phyloP scores from a whole-genome alignment of 352 stramenopile genomes.

The Pythium guiyangense region DNA sequence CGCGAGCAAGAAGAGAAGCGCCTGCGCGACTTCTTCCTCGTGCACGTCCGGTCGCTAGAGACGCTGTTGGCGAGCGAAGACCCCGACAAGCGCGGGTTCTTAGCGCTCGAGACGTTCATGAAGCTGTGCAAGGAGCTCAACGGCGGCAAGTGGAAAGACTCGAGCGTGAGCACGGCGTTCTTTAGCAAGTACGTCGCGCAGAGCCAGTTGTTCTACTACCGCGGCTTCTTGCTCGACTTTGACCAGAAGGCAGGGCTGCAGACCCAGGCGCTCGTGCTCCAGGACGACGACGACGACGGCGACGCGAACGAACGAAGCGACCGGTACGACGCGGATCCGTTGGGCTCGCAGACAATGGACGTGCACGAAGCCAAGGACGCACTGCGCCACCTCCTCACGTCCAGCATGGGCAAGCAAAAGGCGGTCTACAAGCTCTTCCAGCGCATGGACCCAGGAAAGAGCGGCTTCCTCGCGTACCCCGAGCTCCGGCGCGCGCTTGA shows the following conservation, averaged over 20 bases:
- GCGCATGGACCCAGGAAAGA: constrained; percentile 49
- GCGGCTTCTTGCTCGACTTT: constrained; percentile 63
- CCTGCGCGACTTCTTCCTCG: constrained; percentile 37
- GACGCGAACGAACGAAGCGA: constrained; percentile 1
- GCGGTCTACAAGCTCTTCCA: constrained; percentile 59
- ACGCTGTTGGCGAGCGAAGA: constrained; percentile 31
- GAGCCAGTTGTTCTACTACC: constrained; percentile 54
- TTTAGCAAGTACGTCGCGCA: constrained; percentile 50
- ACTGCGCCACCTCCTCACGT: constrained; percentile 47
- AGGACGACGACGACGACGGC: constrained; percentile 38
- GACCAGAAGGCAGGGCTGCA: constrained; percentile 44
- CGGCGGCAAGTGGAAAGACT: constrained; percentile 29
- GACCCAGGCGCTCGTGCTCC: constrained; percentile 46
- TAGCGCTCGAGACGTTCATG: constrained; percentile 34
- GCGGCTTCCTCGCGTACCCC: constrained; percentile 45
- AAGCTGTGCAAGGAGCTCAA: constrained; percentile 36
- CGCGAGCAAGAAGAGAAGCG: constrained; percentile 29
- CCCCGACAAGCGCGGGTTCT: constrained; percentile 44
- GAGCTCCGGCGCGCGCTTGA: constrained; percentile 63
- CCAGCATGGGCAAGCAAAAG: constrained; percentile 35
- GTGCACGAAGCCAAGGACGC: constrained; percentile 43
- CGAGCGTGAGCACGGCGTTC: constrained; percentile 24
- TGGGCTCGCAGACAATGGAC: constrained; percentile 14
- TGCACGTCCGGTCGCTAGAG: constrained; percentile 39
- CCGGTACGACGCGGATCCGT: not conserved